Conservation (phyloP, 1,139 yeast genomes). For the Diutina rugosa region DNA sequence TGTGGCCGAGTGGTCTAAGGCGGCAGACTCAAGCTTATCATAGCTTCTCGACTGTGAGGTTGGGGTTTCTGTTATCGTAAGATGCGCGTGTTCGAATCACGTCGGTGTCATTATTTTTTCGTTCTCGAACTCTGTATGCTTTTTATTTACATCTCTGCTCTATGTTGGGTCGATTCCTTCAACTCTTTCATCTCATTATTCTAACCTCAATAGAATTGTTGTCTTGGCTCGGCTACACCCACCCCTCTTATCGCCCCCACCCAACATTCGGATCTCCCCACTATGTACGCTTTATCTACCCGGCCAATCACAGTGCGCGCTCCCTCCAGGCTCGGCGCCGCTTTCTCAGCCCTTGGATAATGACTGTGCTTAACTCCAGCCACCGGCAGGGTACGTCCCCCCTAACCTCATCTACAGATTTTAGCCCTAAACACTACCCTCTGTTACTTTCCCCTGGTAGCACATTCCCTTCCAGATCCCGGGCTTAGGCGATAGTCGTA, state of each 20-base stretch:
- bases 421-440: too few relatives aligned
- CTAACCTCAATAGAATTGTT: too few relatives aligned
- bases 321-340: not conserved
- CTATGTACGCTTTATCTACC: not conserved
- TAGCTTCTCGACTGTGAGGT: not conserved
- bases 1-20: not conserved
- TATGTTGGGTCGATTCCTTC: too few relatives aligned
- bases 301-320: not conserved
- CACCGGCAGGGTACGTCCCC: too few relatives aligned
- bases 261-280: not conserved
- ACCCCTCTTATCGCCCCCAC: not conserved
- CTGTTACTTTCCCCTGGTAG: not conserved
- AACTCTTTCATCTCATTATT: not conserved
- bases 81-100: not conserved
- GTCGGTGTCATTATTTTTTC: not conserved
- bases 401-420: too few relatives aligned
- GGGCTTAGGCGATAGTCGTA: not conserved
- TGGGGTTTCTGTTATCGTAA: not conserved
- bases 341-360: too few relatives aligned
- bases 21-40: not conserved
- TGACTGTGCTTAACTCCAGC: too few relatives aligned
- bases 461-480: not conserved
- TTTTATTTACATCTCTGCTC: too few relatives aligned
- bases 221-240: not conserved
- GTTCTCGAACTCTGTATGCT: too few relatives aligned